Evolutionary conservation across 2,329 filamentous ascomycete genomes (phyloP).

Genomic region (Ophiosphaerella korrae): DNA sequence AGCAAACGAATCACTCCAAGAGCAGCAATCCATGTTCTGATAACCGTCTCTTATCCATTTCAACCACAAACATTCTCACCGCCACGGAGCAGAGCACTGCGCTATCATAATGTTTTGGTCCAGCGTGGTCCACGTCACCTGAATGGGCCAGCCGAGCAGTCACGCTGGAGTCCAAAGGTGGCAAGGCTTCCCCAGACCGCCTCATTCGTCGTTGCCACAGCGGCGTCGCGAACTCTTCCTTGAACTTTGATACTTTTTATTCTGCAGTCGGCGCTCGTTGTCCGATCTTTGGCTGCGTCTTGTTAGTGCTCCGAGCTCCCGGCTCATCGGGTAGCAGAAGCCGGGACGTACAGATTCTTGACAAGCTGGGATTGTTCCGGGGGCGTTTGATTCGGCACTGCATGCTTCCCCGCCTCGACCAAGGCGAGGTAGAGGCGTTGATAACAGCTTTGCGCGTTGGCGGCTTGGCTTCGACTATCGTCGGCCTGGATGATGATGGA

Average conservation of each 20-base stretch:
- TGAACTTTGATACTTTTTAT: slow-evolving; percentile 65
- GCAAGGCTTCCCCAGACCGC: slow-evolving; percentile 14
- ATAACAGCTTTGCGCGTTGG: slow-evolving; percentile 65
- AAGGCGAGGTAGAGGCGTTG: slow-evolving; percentile 62
- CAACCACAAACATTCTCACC: slow-evolving; percentile 22
- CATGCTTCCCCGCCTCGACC: slow-evolving; percentile 54
- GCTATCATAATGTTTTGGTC: slow-evolving; percentile 17
- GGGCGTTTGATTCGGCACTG: slow-evolving; percentile 66
- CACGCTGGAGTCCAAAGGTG: slow-evolving; percentile 7
- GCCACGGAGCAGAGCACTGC: slow-evolving; percentile 7
- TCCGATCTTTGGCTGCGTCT: slow-evolving; percentile 58
- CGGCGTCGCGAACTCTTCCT: slow-evolving; percentile 64
- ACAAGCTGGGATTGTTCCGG: slow-evolving; percentile 61
- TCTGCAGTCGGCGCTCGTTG: slow-evolving; percentile 62
- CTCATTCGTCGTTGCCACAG: slow-evolving; percentile 37
- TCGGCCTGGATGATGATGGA: slow-evolving; percentile 67
- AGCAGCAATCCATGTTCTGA: slow-evolving; percentile 19
- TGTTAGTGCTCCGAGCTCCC: slow-evolving; percentile 24
- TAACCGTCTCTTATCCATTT: slow-evolving; percentile 20
- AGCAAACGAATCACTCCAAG: slow-evolving; percentile 21
- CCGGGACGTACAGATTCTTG: slow-evolving; percentile 54
- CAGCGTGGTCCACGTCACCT: slow-evolving; percentile 27
- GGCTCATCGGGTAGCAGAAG: slow-evolving; percentile 14
- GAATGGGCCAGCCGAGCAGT: slow-evolving; percentile 5
- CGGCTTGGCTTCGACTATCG: slow-evolving; percentile 65